Percentiles rank a stretch among this genome's conserved stretches.
Conservation (phyloP, 2,329 filamentous ascomycete genomes). For the Zasmidium cellare region DNA sequence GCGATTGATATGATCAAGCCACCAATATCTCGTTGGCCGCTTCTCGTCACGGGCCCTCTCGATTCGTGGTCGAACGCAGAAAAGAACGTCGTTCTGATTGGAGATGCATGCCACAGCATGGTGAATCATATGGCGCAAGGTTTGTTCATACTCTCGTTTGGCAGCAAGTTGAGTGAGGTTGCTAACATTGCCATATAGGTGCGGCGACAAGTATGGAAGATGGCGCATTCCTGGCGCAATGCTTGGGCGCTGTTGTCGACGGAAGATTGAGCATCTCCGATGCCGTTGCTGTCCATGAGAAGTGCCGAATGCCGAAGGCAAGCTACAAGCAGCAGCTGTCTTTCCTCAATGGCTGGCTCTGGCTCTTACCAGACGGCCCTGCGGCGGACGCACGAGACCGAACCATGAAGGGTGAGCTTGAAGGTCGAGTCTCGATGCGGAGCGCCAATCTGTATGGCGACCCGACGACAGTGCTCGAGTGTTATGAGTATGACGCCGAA, state of each 20-base stretch:
- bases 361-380: constrained; percentile 39
- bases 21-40: constrained; percentile 43
- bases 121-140: not conserved
- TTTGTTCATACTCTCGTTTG: constrained; percentile 29
- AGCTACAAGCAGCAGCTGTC: constrained; percentile 45
- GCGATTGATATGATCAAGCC: constrained; percentile 43
- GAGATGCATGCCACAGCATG: constrained; percentile 46
- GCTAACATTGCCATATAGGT: constrained; percentile 19
- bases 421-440: constrained; percentile 36
- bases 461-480: constrained; percentile 38
- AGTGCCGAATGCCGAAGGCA: constrained; percentile 44
- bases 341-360: constrained; percentile 39
- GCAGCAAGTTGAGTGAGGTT: not conserved
- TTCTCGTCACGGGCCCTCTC: constrained; percentile 46
- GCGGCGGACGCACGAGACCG: constrained; percentile 38
- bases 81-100: constrained; percentile 47
- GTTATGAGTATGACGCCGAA: constrained; percentile 46
- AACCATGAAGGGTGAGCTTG: constrained; percentile 39
- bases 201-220: constrained; percentile 22
- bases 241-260: constrained; percentile 38
- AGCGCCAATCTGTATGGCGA: constrained; percentile 45
- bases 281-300: constrained; percentile 43
- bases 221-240: constrained; percentile 39
- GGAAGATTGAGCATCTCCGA: constrained; percentile 36
- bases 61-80: constrained; percentile 43